Percentiles rank a stretch among this genome's conserved stretches.
These are phyloP conservation scores for Talaromyces adpressus DNA, from an alignment of 495 filamentous ascomycete species.

Conservation along the genomic window DNA sequence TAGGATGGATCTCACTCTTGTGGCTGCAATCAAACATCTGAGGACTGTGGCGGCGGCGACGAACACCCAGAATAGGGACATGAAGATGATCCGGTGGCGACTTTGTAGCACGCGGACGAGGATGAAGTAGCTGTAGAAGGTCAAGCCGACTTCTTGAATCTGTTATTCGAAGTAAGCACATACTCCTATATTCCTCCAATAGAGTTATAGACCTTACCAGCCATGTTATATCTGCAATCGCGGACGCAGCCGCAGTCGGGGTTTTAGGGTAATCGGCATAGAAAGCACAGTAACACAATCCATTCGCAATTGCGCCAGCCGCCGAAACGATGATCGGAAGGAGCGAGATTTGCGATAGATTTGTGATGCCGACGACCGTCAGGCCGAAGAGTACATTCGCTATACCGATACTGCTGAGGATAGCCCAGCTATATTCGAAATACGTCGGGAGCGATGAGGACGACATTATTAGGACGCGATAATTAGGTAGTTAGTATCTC, in stretches of 20 bases:
- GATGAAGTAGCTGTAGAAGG: background rate
- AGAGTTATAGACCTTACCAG: background rate
- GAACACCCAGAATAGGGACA: background rate
- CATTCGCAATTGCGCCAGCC: no score
- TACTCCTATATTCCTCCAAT: background rate
- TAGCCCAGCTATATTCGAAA: no score
- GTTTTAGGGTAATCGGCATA: background rate
- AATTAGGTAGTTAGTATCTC: no score
- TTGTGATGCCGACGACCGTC: no score
- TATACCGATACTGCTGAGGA: no score
- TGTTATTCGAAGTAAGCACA: background rate
- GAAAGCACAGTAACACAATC: background rate
- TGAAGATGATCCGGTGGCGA: background rate
- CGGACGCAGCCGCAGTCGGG: background rate
- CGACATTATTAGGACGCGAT: no score
- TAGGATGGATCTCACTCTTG: background rate
- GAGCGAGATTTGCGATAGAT: no score
- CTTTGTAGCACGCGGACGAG: background rate
- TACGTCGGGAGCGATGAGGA: no score
- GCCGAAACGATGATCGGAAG: no score
- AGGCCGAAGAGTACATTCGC: no score
- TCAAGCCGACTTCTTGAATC: background rate
- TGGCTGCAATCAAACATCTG: background rate
- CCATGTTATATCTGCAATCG: background rate
- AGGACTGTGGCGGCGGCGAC: background rate